phyloP scores from a whole-genome alignment of 805 yeast species.

The Blastobotrys mokoenaii region DNA sequence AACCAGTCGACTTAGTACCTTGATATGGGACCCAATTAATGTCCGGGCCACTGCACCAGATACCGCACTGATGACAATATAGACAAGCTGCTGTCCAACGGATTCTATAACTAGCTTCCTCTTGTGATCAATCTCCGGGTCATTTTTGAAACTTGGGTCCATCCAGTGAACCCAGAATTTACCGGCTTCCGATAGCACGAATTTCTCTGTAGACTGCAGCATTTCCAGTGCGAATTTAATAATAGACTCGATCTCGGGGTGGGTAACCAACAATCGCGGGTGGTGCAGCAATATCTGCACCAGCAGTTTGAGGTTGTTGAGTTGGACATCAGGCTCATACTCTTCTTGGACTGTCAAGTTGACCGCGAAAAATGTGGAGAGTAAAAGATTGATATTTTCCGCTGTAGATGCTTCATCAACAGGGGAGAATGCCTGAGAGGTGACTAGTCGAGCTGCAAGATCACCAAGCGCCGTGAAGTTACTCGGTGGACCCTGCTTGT shows the following conservation, averaged over 20 bases:
- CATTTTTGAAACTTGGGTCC: slow-evolving; percentile 7
- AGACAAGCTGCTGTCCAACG: slow-evolving; percentile 26
- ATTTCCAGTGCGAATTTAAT: slow-evolving; percentile 33
- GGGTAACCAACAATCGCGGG: slow-evolving; percentile 11
- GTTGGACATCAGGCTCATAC: slow-evolving; percentile 23
- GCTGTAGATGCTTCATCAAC: neutral
- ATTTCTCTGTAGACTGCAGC: slow-evolving; percentile 43
- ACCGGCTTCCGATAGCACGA: slow-evolving; percentile 43
- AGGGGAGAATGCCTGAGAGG: slow-evolving; percentile 2
- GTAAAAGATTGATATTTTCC: slow-evolving; percentile 5
- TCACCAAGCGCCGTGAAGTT: slow-evolving; percentile 21
- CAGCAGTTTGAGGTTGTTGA: slow-evolving; percentile 23
- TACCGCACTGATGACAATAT: slow-evolving; percentile 35
- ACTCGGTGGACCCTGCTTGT: slow-evolving; percentile 16
- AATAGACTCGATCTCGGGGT: slow-evolving; percentile 17
- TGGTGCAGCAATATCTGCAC: slow-evolving; percentile 16
- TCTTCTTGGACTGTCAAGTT: slow-evolving; percentile 4
- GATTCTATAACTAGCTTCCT: slow-evolving; percentile 18
- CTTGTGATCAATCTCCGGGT: slow-evolving; percentile 3
- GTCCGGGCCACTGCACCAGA: slow-evolving; percentile 35
- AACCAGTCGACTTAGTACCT: slow-evolving; percentile 28
- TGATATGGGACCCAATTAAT: slow-evolving; percentile 34
- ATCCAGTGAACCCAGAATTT: slow-evolving; percentile 49
- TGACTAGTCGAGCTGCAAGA: slow-evolving; percentile 23
- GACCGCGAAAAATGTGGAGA: slow-evolving; percentile 13